phyloP scores from a whole-genome alignment of 352 stramenopile genomes.

The Globisporangium uncinulatum region DNA sequence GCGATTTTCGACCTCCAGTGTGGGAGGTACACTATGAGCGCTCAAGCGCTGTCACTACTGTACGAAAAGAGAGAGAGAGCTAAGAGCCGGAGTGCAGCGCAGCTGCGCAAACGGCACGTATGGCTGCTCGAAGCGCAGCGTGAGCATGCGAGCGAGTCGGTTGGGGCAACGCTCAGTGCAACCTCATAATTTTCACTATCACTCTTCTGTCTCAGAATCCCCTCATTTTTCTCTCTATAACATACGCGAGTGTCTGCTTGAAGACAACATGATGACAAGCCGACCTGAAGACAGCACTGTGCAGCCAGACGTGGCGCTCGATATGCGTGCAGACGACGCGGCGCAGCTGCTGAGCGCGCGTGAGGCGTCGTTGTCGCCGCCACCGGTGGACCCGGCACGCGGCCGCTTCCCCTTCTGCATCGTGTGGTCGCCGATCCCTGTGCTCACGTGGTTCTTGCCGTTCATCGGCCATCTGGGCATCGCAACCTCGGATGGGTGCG shows the following conservation, averaged over 20 bases:
- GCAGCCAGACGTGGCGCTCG: slow-evolving; percentile 5
- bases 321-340: slow-evolving; percentile 10
- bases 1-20: background rate
- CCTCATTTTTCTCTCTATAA: too few relatives aligned
- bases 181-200: too few relatives aligned
- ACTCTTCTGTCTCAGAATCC: too few relatives aligned
- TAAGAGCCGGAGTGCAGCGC: too few relatives aligned
- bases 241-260: background rate
- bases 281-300: background rate
- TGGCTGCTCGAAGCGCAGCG: too few relatives aligned
- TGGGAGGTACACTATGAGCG: background rate
- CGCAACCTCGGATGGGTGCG: slow-evolving; percentile 76
- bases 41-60: background rate
- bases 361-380: background rate
- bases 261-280: background rate
- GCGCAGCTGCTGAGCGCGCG: background rate
- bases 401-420: slow-evolving; percentile 89
- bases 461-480: slow-evolving; percentile 97
- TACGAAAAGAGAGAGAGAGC: too few relatives aligned
- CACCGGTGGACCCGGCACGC: slow-evolving; percentile 20
- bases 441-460: slow-evolving; percentile 91
- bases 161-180: too few relatives aligned
- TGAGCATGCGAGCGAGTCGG: too few relatives aligned
- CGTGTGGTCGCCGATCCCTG: slow-evolving; percentile 89
- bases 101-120: too few relatives aligned